Percentiles rank a stretch among this genome's conserved stretches.
Conservation (phyloP, 768 basidiomycete genomes). For the Termitomyces sp. region DNA sequence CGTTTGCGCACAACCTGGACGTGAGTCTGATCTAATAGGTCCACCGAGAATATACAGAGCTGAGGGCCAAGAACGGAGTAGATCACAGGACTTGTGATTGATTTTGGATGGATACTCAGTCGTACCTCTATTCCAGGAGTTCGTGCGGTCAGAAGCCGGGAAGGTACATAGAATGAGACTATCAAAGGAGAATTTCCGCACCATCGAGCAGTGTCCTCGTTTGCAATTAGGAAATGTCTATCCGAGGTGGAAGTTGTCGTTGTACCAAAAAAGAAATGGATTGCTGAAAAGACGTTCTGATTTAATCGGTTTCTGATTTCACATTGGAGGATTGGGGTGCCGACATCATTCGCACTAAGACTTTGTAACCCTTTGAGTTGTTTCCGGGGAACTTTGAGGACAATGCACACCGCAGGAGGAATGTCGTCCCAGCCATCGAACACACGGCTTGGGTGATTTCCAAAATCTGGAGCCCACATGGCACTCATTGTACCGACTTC, state of each 20-base stretch:
- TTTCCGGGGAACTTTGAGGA: conserved; percentile 29
- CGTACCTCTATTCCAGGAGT: conserved; percentile 16
- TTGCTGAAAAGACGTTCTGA: conserved; percentile 28
- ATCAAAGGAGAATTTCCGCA: conserved; percentile 28
- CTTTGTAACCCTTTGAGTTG: conserved; percentile 22
- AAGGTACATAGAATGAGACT: conserved; percentile 28
- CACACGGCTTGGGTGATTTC: conserved; percentile 8
- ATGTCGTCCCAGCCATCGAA: conserved; percentile 25
- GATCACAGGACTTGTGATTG: conserved; percentile 6
- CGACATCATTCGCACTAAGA: conserved; percentile 15
- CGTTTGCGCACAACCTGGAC: conserved; percentile 26
- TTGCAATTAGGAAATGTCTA: conserved; percentile 10
- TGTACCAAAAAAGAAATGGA: conserved; percentile 29
- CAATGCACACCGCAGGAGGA: conserved; percentile 27
- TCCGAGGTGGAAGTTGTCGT: conserved; percentile 9
- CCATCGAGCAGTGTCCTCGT: conserved; percentile 28
- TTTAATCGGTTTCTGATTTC: conserved; percentile 18
- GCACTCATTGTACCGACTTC: conserved; percentile 27
- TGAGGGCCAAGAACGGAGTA: conserved; percentile 20
- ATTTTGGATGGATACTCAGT: conserved; percentile 21
- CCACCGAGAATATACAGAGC: conserved; percentile 23
- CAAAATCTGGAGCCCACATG: conserved; percentile 5
- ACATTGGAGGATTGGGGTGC: conserved; percentile 31
- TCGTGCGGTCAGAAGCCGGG: conserved; percentile 23
- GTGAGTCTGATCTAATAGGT: conserved; percentile 21